Evolutionary conservation across 345 rosid species (phyloP).

Genomic region (Ailanthus altissimus): DNA sequence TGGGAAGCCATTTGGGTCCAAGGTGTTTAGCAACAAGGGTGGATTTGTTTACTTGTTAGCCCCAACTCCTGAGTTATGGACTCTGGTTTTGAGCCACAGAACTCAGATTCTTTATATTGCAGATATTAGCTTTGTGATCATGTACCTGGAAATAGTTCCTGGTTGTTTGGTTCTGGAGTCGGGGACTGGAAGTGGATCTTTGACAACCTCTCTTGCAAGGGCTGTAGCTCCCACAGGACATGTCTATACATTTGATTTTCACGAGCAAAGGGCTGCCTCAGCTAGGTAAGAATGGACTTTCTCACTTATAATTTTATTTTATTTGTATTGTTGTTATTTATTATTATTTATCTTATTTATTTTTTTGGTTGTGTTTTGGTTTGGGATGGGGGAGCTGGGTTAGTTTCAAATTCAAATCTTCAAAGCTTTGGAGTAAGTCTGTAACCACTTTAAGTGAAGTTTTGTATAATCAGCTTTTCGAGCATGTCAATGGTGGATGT

Average conservation of each 20-base stretch:
- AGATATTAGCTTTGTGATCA: conserved; percentile 79
- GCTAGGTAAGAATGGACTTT: conserved; percentile 58
- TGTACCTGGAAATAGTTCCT: conserved; percentile 84
- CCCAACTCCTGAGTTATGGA: conserved; percentile 95
- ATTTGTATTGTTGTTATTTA: not conserved
- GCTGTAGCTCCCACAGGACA: conserved; percentile 93
- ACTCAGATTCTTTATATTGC: conserved; percentile 96
- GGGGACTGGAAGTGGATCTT: conserved; percentile 93
- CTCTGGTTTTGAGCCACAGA: conserved; percentile 88
- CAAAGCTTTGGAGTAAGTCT: not conserved
- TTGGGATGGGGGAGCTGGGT: not conserved
- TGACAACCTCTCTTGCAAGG: conserved; percentile 82
- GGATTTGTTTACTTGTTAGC: conserved; percentile 77
- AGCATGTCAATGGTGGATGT: not conserved
- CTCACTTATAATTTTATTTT: not conserved
- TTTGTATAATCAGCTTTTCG: not conserved
- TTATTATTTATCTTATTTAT: not conserved
- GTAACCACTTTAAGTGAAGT: not conserved
- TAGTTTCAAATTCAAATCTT: not conserved
- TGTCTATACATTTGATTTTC: conserved; percentile 92
- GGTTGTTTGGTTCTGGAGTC: conserved; percentile 92
- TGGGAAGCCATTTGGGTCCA: conserved; percentile 91
- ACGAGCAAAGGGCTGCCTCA: conserved; percentile 86
- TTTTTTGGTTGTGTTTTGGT: too few species aligned
- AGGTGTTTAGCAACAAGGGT: conserved; percentile 85